phyloP scores from a whole-genome alignment of 768 basidiomycete genomes.

The Lactarius akahatsu region DNA sequence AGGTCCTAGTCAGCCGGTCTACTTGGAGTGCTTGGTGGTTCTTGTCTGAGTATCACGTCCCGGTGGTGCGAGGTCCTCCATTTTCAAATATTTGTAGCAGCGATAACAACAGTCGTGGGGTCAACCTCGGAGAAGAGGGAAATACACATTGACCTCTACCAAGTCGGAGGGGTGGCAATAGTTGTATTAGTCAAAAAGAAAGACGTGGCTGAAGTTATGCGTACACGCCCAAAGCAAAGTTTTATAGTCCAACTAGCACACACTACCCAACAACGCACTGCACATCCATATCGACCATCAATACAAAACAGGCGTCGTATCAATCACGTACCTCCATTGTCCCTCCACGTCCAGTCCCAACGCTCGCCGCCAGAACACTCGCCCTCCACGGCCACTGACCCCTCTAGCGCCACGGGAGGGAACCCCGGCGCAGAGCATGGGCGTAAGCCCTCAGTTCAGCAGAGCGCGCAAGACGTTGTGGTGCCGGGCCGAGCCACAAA shows the following conservation, averaged over 20 bases:
- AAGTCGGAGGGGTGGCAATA: background rate
- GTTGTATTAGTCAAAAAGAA: background rate
- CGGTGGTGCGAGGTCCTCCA: background rate
- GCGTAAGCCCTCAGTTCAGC: slow-evolving; percentile 33
- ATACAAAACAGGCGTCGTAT: background rate
- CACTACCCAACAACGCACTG: slow-evolving; percentile 41
- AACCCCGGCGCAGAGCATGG: slow-evolving; percentile 33
- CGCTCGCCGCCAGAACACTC: slow-evolving; percentile 31
- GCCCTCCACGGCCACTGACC: background rate
- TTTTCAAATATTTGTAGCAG: background rate
- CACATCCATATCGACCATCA: background rate
- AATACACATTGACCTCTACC: slow-evolving; percentile 42
- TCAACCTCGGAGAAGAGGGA: slow-evolving; percentile 34
- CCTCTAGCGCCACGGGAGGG: background rate
- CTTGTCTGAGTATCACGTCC: background rate
- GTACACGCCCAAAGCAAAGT: slow-evolving; percentile 48
- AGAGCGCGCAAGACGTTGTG: slow-evolving; percentile 32
- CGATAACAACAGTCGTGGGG: background rate
- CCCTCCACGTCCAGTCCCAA: slow-evolving; percentile 59
- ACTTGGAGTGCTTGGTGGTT: background rate
- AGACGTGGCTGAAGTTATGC: background rate
- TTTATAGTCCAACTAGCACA: slow-evolving; percentile 57
- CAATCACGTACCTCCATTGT: slow-evolving; percentile 48
- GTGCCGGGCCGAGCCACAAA: slow-evolving; percentile 29
- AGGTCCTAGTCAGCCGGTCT: background rate